Conservation (phyloP, 177 flowering plant species). For the Tripterygium wilfordii region DNA sequence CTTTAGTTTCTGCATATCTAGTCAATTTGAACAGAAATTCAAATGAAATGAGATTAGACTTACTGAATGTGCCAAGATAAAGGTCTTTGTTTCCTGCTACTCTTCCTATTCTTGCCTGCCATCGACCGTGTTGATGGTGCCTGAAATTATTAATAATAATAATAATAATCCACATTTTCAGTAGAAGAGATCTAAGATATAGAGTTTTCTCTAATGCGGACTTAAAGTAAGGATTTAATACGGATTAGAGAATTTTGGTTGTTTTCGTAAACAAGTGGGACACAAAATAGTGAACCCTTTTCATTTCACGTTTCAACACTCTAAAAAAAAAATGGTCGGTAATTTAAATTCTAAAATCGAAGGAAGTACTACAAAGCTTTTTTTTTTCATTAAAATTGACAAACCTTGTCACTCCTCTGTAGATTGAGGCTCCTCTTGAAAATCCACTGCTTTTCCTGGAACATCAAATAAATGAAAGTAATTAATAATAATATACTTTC, state of each 20-base stretch:
- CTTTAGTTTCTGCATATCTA: no score
- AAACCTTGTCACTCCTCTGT: constrained; percentile 83
- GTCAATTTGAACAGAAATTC: no score
- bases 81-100: constrained; percentile 92
- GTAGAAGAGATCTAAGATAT: no score
- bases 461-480: background rate
- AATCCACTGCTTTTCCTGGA: constrained; percentile 78
- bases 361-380: background rate
- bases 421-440: constrained; percentile 79
- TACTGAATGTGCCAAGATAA: constrained; percentile 79
- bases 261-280: no score
- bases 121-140: constrained; percentile 84
- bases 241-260: no score
- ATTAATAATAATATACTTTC: background rate
- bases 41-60: constrained; percentile 18
- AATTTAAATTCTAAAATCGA: no score
- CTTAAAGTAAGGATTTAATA: no score
- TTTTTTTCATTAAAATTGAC: background rate
- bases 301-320: no score
- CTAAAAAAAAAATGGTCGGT: no score
- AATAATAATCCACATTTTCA: no score
- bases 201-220: no score
- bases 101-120: constrained; percentile 86
- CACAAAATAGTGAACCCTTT: no score
- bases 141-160: constrained; percentile 23